Conservation (phyloP, 495 filamentous ascomycete genomes). For the Daldinia decipiens region DNA sequence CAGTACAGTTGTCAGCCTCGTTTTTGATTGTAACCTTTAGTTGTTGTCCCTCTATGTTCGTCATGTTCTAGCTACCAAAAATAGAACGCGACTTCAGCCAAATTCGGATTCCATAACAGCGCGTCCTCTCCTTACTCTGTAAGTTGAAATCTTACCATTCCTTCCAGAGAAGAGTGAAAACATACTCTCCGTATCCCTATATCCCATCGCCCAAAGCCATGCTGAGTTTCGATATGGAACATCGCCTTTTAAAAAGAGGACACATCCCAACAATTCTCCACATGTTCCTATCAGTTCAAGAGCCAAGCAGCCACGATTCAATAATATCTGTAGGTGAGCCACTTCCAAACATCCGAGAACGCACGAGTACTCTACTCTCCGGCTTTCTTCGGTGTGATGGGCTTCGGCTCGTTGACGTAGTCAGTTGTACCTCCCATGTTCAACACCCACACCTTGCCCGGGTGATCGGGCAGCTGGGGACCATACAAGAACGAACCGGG, state of each 20-base stretch:
- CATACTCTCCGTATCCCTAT: background rate
- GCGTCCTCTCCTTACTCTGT: too few relatives aligned
- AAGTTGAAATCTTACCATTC: background rate
- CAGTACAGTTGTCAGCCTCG: too few relatives aligned
- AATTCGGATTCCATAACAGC: too few relatives aligned
- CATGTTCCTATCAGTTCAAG: conserved; percentile 2
- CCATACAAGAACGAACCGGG: conserved; percentile 64
- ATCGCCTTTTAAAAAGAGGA: background rate
- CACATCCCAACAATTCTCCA: background rate
- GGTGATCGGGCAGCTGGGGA: conserved; percentile 50
- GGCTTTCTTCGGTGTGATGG: conserved; percentile 46
- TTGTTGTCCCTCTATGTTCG: too few relatives aligned
- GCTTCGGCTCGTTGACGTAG: conserved; percentile 50
- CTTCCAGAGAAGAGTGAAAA: background rate
- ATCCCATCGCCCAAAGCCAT: background rate
- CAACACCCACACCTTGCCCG: conserved; percentile 56
- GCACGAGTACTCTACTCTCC: conserved; percentile 47
- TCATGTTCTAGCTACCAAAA: too few relatives aligned
- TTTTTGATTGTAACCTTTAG: too few relatives aligned
- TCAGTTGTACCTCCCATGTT: conserved; percentile 59
- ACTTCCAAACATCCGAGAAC: conserved; percentile 28
- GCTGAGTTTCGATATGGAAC: background rate
- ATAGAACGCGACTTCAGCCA: too few relatives aligned
- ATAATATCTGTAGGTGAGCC: conserved; percentile 28
- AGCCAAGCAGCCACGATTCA: background rate